Evolutionary conservation across 441 rosid species (phyloP), one percentile per base, ranked within the genome.

Genomic region (Euphorbia schlechtendalii): DNA sequence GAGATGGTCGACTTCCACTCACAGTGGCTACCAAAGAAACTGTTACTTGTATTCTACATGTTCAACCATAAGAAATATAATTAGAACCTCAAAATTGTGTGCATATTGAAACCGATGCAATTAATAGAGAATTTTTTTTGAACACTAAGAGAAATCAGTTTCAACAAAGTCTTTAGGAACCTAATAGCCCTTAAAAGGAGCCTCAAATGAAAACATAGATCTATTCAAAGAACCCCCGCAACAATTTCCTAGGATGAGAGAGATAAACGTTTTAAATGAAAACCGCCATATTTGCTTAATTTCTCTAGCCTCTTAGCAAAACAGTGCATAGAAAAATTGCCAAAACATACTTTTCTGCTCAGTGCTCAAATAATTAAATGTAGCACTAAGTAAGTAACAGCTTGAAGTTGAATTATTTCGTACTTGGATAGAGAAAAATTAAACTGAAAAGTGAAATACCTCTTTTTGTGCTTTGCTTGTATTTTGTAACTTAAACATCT

Each of bases 401-500:
- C 5, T 41, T 17, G 24, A 41, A 20, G 28, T 43, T 14, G 22
- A 24, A 45, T 15, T 22, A 61, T 7, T 43, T 43, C 15, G 18
- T 4, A 59, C 4, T 15, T 5, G 15, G 59, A 36, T 14, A 20
- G 14, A 22, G 62, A 62, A 43, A 46, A 46, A 40, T 8, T 20
- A 40, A 17, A 58, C 12, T 21, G 30, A 62, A 66, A 55, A 20
- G 66, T 15, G 51, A 0, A 15, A 49, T 83, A 95, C 99, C 98
- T 91, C 68, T 80, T 80, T 62, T 75, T 85, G 73, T 78, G 83
- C 72, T 83, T 95, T 63, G 86, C 87, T 72, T 86, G 94, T 64
- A 86, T 84, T 83, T 85, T 82, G 81, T 95, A 95, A 45, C 61
- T 76, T 84, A 95, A 70, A 75, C 87, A 85, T 85, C 98, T 83